phyloP scores from a whole-genome alignment of 2,329 filamentous ascomycete species.

The Cercospora citrullina region DNA sequence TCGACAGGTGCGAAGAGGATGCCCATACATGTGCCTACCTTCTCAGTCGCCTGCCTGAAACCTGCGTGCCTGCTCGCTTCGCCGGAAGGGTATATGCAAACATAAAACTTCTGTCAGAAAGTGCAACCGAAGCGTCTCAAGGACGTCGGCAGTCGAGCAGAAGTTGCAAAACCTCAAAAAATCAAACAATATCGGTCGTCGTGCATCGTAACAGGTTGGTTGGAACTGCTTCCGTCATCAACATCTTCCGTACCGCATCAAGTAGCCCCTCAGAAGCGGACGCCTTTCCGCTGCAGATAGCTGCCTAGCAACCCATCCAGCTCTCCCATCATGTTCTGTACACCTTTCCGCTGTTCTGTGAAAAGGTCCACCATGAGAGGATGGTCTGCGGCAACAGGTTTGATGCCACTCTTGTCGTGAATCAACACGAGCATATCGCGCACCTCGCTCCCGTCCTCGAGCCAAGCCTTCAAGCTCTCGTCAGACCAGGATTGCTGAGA shows the following conservation, averaged over 20 bases:
- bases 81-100: not conserved
- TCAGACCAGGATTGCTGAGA: conserved; percentile 79
- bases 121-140: not conserved
- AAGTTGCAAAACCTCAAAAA: not conserved
- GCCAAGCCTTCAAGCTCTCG: conserved; percentile 78
- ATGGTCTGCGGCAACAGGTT: conserved; percentile 78
- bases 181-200: not conserved
- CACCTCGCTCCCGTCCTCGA: conserved; percentile 75
- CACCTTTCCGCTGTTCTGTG: conserved; percentile 78
- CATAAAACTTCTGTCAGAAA: not conserved
- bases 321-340: conserved; percentile 86
- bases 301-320: conserved; percentile 60
- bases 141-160: not conserved
- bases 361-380: conserved; percentile 79
- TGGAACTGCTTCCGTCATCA: not conserved
- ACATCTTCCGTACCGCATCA: not conserved
- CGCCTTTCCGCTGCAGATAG: conserved; percentile 34
- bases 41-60: not conserved
- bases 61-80: not conserved
- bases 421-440: conserved; percentile 87
- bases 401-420: conserved; percentile 84
- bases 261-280: conserved; percentile 20
- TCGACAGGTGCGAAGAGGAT: not conserved
- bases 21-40: not conserved
- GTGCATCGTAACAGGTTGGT: not conserved